These are phyloP conservation scores for Ophiocordyceps australis DNA, from an alignment of 2,329 filamentous ascomycete species.

Conservation along the genomic window DNA sequence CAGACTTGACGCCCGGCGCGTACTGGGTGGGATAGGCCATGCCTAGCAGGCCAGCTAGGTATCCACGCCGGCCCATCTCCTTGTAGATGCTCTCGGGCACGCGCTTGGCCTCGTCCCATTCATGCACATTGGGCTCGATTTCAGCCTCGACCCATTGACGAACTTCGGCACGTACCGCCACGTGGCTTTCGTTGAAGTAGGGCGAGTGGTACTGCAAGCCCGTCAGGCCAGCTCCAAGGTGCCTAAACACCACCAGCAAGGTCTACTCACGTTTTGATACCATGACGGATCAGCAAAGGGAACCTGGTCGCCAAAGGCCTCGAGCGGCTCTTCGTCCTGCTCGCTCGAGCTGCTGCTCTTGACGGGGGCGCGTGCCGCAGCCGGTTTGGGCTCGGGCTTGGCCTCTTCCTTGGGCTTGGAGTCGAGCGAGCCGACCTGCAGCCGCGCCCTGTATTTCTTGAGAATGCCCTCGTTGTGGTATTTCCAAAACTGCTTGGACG, in stretches of 20 bases:
- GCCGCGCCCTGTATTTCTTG: slow-evolving; percentile 64
- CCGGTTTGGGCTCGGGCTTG: slow-evolving; percentile 23
- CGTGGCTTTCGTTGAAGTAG: slow-evolving; percentile 91
- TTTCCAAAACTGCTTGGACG: slow-evolving; percentile 52
- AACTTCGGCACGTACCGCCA: slow-evolving; percentile 74
- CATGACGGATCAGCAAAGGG: slow-evolving; percentile 86
- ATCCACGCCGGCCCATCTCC: slow-evolving; percentile 83
- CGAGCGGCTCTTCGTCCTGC: slow-evolving; percentile 51
- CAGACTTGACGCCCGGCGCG: slow-evolving; percentile 55
- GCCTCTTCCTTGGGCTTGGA: slow-evolving; percentile 58
- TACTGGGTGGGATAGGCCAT: slow-evolving; percentile 65
- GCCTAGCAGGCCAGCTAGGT: slow-evolving; percentile 81
- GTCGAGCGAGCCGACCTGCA: slow-evolving; percentile 78
- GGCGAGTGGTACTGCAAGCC: slow-evolving; percentile 78
- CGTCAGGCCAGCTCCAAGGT: background rate
- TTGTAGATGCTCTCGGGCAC: slow-evolving; percentile 86
- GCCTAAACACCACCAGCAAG: background rate
- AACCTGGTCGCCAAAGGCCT: slow-evolving; percentile 71
- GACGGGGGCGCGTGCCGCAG: slow-evolving; percentile 13
- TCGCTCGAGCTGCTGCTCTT: slow-evolving; percentile 14
- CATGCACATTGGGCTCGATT: slow-evolving; percentile 78
- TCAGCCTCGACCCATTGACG: slow-evolving; percentile 81
- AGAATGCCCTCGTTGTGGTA: slow-evolving; percentile 74
- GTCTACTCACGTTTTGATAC: slow-evolving; percentile 66
- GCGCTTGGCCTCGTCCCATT: slow-evolving; percentile 92